Percentiles rank a stretch among this genome's conserved stretches.
phyloP scores from a whole-genome alignment of 768 basidiomycete species.

The Leucogyrophana mollusca region DNA sequence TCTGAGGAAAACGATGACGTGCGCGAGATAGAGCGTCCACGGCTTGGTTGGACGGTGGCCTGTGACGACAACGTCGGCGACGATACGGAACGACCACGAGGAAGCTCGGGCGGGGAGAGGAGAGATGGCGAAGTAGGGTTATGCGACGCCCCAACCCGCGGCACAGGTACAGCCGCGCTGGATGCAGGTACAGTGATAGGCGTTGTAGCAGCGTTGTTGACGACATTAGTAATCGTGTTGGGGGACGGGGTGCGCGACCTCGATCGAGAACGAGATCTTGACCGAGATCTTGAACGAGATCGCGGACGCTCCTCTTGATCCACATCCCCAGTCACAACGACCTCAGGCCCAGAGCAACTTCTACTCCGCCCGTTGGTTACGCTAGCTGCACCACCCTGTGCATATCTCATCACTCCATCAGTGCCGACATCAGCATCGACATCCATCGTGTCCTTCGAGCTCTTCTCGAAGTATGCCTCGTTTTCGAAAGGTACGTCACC shows the following conservation, averaged over 20 bases:
- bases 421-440: conserved; percentile 15
- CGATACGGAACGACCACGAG: conserved; percentile 29
- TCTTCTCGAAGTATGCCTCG: conserved; percentile 13
- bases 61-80: conserved; percentile 33
- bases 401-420: conserved; percentile 13
- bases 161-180: conserved; percentile 4
- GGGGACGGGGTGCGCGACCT: conserved; percentile 49
- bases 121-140: conserved; percentile 20
- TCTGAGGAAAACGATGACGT: conserved; percentile 57
- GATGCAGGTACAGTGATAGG: conserved; percentile 13
- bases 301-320: conserved; percentile 30
- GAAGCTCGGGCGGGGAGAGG: conserved; percentile 23
- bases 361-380: conserved; percentile 12
- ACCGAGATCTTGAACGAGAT: conserved; percentile 29
- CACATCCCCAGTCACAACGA: conserved; percentile 36
- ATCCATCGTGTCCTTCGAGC: conserved; percentile 16
- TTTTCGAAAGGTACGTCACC: conserved; percentile 1
- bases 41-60: conserved; percentile 28
- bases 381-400: conserved; percentile 19
- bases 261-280: conserved; percentile 36
- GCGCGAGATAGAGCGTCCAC: conserved; percentile 57
- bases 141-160: conserved; percentile 11
- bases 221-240: conserved; percentile 8
- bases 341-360: conserved; percentile 21
- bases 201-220: neutral